phyloP scores from a whole-genome alignment of 176 grass and related monocot genomes.

The Olyra latifolia region DNA sequence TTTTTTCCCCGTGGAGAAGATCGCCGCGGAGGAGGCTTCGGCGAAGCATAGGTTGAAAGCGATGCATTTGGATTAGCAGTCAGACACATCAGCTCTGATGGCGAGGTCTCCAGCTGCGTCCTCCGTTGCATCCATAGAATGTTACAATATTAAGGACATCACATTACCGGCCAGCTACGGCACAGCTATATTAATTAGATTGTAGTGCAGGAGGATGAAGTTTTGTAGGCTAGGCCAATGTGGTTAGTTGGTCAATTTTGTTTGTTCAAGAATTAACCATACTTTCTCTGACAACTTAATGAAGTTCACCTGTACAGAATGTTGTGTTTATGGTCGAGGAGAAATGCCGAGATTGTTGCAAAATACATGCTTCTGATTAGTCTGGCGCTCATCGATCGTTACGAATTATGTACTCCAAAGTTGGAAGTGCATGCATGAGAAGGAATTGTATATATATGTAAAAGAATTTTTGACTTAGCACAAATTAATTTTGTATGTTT shows the following conservation, averaged over 20 bases:
- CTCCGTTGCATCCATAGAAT: not conserved
- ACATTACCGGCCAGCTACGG: not conserved
- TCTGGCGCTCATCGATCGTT: too few species aligned
- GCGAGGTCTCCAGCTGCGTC: constrained; percentile 6
- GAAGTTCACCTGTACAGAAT: not conserved
- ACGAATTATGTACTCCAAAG: not conserved
- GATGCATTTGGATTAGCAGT: not conserved
- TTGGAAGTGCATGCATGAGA: not conserved
- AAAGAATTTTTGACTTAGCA: not conserved
- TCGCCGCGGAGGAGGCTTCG: constrained; percentile 16
- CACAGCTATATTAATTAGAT: constrained; percentile 19
- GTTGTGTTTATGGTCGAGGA: not conserved
- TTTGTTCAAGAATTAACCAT: not conserved
- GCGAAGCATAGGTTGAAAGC: constrained; percentile 34
- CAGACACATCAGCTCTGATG: constrained; percentile 16
- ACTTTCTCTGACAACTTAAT: not conserved
- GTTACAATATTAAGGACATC: constrained; percentile 18
- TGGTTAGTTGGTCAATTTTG: not conserved
- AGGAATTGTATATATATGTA: not conserved
- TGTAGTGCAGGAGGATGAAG: not conserved
- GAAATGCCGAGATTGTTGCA: not conserved
- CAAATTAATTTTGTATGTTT: not conserved
- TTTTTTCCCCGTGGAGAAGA: constrained; percentile 1
- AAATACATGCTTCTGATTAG: not conserved
- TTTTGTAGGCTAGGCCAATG: not conserved